Evolutionary conservation across 2,329 filamentous ascomycete genomes (phyloP).

Genomic region (Dichotomopilus funicola): DNA sequence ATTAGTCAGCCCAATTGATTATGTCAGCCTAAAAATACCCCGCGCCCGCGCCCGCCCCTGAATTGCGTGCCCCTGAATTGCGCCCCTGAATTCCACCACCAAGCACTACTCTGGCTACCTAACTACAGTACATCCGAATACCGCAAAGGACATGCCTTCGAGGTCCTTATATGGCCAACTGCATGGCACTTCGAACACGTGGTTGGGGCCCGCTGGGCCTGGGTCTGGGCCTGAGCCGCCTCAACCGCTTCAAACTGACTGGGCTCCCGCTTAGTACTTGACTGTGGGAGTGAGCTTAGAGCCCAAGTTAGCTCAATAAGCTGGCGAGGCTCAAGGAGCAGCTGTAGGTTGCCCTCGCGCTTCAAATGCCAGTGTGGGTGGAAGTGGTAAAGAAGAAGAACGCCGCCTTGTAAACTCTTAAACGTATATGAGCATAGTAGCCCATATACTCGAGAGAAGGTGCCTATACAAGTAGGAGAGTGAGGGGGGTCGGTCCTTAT

Average conservation of each 20-base stretch:
- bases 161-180: background rate
- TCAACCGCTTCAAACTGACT: no score
- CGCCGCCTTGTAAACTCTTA: background rate
- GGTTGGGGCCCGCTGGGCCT: background rate
- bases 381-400: background rate
- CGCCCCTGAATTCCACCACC: background rate
- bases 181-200: background rate
- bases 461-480: background rate
- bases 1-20: background rate
- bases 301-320: background rate
- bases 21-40: background rate
- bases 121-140: slow-evolving; percentile 1
- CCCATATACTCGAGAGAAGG: background rate
- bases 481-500: background rate
- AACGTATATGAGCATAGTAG: background rate
- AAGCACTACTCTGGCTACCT: background rate
- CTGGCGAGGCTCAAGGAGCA: slow-evolving; percentile 1
- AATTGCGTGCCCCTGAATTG: no score
- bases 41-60: background rate
- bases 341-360: background rate
- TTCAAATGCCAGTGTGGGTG: background rate
- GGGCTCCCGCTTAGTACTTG: background rate
- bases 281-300: background rate
- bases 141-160: background rate
- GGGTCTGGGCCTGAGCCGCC: background rate